Base-by-base conservation (phyloP, 345 rosid species). In the Sisymbrium altissimum region DNA sequence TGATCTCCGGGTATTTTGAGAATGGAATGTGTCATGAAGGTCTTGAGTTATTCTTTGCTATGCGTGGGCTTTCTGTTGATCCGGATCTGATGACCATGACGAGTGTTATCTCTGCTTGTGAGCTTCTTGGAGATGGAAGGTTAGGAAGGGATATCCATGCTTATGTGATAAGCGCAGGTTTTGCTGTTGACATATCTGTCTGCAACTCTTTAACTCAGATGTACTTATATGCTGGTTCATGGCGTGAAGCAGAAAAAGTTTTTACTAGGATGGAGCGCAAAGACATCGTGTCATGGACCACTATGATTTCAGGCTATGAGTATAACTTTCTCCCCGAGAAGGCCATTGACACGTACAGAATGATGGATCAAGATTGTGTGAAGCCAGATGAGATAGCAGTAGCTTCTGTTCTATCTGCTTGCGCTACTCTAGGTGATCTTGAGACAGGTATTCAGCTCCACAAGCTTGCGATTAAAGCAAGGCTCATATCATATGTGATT, bases 71-170 rank as follows among this genome's bases (percentile, higher is more conserved):
- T 62, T 83, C 86, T 1, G 64, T 89, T 78, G 89, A 85, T 59
- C 97, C 96, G 3, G 95, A 94, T 85, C 75, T 82, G 81, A 85
- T 87, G 93, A 91, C 97, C 18, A 78, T 94, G 97, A 89, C 93
- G 3, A 89, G 96, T 44, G 83, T 91, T 76, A 84, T 81, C 52
- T 88, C 85, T 75, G 84, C 86, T n/a, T 84, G 88, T 79, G 87
- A 85, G 81, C 71, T 83, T 75, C 86, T 91, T 44, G 88, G 81
- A 12, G 86, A 85, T 74, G 80, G 83, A 50, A 84, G 72, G 58
- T 63, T 91, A 49, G 97, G 97, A 66, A 85, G 79, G 75, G 84
- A 83, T 73, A 60, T 90, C 15, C 97, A 90, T 56, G 88, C 86
- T 67, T 84, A 78, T 79, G 88, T 73, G 55, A 66, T 85, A 64